Percentiles rank a stretch among this genome's conserved stretches.
These are phyloP conservation scores for Andalucia godoyi DNA, from an alignment of 78 protist species.

Conservation along the genomic window DNA sequence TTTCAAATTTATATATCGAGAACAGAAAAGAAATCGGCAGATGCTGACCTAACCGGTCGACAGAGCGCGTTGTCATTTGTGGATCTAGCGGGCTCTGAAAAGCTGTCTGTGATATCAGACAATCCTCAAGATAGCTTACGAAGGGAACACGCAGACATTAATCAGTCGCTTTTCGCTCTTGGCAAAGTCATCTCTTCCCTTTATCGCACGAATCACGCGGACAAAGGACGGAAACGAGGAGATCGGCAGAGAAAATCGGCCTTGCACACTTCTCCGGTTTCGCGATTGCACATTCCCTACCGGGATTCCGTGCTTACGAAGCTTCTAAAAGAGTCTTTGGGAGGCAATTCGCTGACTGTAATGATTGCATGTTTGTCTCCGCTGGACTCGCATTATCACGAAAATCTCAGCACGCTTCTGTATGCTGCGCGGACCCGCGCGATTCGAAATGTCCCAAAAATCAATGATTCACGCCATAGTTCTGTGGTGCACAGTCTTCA, in stretches of 20 bases:
- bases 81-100: conserved; percentile 37
- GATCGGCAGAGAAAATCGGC: too few relatives aligned
- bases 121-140: neutral
- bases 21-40: neutral
- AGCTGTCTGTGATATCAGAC: neutral
- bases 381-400: conserved; percentile 12
- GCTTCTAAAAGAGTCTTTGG: conserved; percentile 27
- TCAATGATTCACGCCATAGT: too few relatives aligned
- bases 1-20: neutral
- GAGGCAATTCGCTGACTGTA: conserved; percentile 16
- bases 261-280: too few relatives aligned
- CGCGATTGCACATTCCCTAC: conserved; percentile 24
- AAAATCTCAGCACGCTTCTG: conserved; percentile 20
- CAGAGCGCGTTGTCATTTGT: conserved; percentile 6
- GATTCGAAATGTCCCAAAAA: conserved; percentile 16
- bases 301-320: conserved; percentile 21
- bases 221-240: too few relatives aligned
- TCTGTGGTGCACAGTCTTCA: too few relatives aligned
- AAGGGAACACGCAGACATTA: conserved; percentile 12
- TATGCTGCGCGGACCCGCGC: conserved; percentile 24
- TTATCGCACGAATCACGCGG: too few relatives aligned
- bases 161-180: conserved; percentile 26
- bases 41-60: neutral
- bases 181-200: conserved; percentile 17
- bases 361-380: conserved; percentile 36